These are phyloP conservation scores for Hypoxylon sp. DNA, from an alignment of 2,329 filamentous ascomycete genomes.

Conservation along the genomic window DNA sequence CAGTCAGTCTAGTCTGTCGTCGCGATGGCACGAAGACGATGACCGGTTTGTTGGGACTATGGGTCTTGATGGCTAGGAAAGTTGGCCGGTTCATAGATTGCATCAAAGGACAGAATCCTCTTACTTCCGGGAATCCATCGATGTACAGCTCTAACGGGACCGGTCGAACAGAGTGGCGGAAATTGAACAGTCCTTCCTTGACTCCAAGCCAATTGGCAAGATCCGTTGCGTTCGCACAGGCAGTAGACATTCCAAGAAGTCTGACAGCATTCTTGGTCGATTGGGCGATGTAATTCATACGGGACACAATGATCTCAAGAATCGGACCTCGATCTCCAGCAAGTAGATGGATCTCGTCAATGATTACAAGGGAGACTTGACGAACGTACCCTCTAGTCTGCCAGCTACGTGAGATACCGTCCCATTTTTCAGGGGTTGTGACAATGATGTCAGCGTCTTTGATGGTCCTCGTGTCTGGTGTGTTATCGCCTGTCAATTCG, in stretches of 20 bases:
- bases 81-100: slow-evolving; percentile 99
- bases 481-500: slow-evolving; percentile 97
- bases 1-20: slow-evolving; percentile 92
- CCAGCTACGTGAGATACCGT: slow-evolving; percentile 99
- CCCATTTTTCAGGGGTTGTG: slow-evolving; percentile 99
- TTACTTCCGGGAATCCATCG: slow-evolving; percentile 94
- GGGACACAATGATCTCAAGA: slow-evolving; percentile 93
- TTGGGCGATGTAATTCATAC: slow-evolving; percentile 97
- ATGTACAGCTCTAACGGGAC: slow-evolving; percentile 97
- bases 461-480: slow-evolving; percentile 95
- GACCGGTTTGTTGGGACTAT: slow-evolving; percentile 95
- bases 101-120: slow-evolving; percentile 97
- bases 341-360: slow-evolving; percentile 98
- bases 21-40: slow-evolving; percentile 98
- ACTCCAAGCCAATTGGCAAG: slow-evolving; percentile 97
- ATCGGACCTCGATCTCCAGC: slow-evolving; percentile 97
- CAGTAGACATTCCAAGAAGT: slow-evolving; percentile 98
- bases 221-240: slow-evolving; percentile 95
- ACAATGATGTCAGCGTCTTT: slow-evolving; percentile 97
- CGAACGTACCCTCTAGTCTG: slow-evolving; percentile 97
- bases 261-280: slow-evolving; percentile 91
- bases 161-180: slow-evolving; percentile 94
- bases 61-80: slow-evolving; percentile 95
- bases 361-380: slow-evolving; percentile 95
- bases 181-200: slow-evolving; percentile 96